Percentiles rank a stretch among this genome's conserved stretches.
phyloP scores from a whole-genome alignment of 1,139 yeast species.

The Suzukiozyma palmioleophila region DNA sequence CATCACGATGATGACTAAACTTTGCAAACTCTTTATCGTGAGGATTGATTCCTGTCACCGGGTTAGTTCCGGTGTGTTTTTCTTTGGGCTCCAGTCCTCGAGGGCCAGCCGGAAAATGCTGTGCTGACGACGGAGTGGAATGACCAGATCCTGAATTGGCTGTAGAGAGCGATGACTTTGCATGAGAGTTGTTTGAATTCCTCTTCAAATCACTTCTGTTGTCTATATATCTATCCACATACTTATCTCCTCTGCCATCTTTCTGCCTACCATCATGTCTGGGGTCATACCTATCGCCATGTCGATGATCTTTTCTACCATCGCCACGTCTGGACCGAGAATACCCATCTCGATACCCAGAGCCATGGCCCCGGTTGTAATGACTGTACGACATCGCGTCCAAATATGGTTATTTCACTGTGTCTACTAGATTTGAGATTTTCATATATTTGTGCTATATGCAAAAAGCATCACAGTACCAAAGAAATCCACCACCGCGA shows the following conservation, averaged over 20 bases:
- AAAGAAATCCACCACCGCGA: too few species aligned
- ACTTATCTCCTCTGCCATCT: not conserved
- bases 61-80: conserved; percentile 24
- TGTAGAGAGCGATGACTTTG: not conserved
- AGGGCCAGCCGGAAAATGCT: not conserved
- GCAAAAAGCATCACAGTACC: too few species aligned
- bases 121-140: not conserved
- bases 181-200: not conserved
- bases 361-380: too few species aligned
- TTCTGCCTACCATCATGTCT: not conserved
- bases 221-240: not conserved
- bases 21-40: conserved; percentile 27
- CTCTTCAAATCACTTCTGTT: not conserved
- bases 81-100: not conserved
- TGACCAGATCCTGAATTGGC: not conserved
- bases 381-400: too few species aligned
- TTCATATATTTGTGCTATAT: too few species aligned
- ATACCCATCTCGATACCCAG: too few species aligned
- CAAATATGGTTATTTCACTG: too few species aligned
- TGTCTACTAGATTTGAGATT: too few species aligned
- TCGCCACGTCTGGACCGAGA: too few species aligned
- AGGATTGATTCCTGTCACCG: conserved; percentile 28
- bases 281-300: not conserved
- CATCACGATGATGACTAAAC: conserved; percentile 29
- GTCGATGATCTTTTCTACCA: not conserved